These are phyloP conservation scores for Tubosaeta brunneosetosa DNA, from an alignment of 768 basidiomycete species.

Conservation along the genomic window DNA sequence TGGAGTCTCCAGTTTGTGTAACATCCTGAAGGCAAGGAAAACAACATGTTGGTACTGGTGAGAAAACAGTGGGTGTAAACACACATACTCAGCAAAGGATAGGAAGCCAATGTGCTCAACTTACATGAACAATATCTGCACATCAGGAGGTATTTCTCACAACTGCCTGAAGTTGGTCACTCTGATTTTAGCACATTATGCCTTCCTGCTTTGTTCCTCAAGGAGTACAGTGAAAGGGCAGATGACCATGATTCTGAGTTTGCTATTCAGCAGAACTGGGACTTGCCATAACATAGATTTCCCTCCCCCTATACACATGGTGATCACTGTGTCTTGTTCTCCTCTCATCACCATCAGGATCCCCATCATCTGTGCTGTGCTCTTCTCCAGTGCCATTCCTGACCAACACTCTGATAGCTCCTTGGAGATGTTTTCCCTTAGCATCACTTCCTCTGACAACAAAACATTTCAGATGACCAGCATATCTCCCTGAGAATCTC, in stretches of 20 bases:
- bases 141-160: neutral
- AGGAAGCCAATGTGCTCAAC: conserved; percentile 2
- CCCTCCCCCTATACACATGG: conserved; percentile 5
- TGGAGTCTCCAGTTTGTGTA: neutral
- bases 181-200: neutral
- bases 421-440: neutral
- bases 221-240: conserved; percentile 6
- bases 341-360: neutral
- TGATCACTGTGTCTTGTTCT: neutral
- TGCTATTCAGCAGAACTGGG: neutral
- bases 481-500: neutral
- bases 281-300: conserved; percentile 8
- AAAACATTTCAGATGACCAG: neutral
- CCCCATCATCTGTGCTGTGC: neutral
- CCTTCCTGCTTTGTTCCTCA: conserved; percentile 2
- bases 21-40: neutral
- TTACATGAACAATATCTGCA: conserved; percentile 7
- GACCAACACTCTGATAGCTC: neutral
- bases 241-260: neutral
- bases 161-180: neutral
- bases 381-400: neutral
- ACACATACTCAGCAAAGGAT: neutral
- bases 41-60: neutral
- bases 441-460: neutral
- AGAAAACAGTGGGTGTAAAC: too few species aligned